Evolutionary conservation across 169 alveolate genomes (phyloP).

Genomic region (Plasmodium fragile): DNA sequence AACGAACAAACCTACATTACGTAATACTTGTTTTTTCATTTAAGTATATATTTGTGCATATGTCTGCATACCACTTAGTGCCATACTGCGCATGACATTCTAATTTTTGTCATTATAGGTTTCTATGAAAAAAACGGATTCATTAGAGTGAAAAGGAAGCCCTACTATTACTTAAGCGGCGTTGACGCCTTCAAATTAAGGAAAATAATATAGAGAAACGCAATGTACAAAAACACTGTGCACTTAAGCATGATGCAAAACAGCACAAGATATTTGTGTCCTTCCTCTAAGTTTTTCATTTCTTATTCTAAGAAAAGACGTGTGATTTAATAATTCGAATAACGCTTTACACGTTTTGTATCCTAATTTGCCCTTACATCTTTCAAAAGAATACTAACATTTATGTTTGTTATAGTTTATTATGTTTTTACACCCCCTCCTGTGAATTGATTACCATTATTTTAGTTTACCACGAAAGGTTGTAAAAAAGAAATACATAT

Average conservation of each 20-base stretch:
- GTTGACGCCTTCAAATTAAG: conserved; percentile 74
- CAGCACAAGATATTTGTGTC: background rate
- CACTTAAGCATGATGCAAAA: background rate
- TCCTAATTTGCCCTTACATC: conserved; percentile 7
- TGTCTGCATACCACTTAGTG: background rate
- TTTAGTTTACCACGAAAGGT: background rate
- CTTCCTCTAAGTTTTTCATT: background rate
- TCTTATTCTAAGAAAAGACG: background rate
- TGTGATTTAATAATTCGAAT: background rate
- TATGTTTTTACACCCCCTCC: background rate
- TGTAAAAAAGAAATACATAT: background rate
- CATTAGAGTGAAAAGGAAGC: conserved; percentile 74
- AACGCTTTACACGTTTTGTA: background rate
- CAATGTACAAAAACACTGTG: background rate
- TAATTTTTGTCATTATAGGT: conserved; percentile 16
- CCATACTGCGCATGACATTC: background rate
- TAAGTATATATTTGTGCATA: conserved; percentile 13
- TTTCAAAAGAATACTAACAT: background rate
- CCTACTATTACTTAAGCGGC: conserved; percentile 68
- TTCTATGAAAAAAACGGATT: conserved; percentile 74
- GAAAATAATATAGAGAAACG: conserved; percentile 26
- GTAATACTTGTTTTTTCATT: conserved; percentile 18
- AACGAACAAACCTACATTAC: conserved; percentile 70
- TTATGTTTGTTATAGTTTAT: background rate
- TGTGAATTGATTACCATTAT: background rate